Base-by-base conservation (phyloP, 2,329 filamentous ascomycete genomes). In the Chalaropsis ovoidea region DNA sequence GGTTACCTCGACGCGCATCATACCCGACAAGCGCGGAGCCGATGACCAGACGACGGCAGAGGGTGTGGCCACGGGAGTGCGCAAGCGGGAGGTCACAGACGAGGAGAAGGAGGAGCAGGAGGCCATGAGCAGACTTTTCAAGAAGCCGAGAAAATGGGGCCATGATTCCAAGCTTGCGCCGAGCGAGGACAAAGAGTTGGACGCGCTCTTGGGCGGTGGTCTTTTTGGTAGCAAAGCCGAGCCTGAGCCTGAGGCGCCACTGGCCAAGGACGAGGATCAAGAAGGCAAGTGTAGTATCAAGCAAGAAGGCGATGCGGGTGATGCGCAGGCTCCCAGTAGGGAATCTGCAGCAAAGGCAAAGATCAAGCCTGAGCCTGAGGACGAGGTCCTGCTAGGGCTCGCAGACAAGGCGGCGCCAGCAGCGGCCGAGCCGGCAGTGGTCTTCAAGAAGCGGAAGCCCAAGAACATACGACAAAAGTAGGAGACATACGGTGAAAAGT, bases 371-470 rank as follows among this genome's bases (percentile, higher is more conserved):
- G 70, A 70, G 19, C 68, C 45, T 4, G 60, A 70, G 15, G 66
- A 69, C 2, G 72, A 72, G 64, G 68, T 70, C 1, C 74, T 75
- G 15, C 24, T 15, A 3, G 24, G 24, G 15, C 7, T 35, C 2
- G 24, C 54, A 17, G 43, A 47, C 70, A 69, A 17, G 68, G 45
- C 19, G 68, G 45, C 19, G 70, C 39, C n/a, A 17, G 17, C 70
- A 69, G 24, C 63, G 73, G 2, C 72, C 77, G 11, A 78, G 81
- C 2, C 65, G 1, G 54, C 61, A 22, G 39, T 67, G 77, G 77
- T 90, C 2, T 94, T 93, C 75, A 93, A 92, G 76, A 92, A 91
- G 77, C 79, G 89, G 64, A 93, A 90, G 72, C 79, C 84, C 15
- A 87, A 85, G 77, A 82, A 80, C 62, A 78, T 85, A 43, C 80